Conservation (phyloP, 352 stramenopile genomes). For the Thalassiosira pacifica region DNA sequence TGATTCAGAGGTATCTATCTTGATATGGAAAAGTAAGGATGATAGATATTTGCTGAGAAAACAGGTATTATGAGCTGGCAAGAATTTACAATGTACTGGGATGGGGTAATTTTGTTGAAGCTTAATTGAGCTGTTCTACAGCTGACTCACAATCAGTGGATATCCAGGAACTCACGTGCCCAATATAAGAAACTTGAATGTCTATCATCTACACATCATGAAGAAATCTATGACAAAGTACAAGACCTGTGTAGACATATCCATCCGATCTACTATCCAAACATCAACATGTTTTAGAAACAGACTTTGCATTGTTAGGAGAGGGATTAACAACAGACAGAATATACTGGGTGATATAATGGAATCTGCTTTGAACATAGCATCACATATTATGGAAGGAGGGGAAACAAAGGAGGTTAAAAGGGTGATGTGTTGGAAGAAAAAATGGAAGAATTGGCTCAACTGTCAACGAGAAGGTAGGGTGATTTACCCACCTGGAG, state of each 20-base stretch:
- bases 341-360: not conserved
- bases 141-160: slow-evolving; percentile 29
- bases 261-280: not conserved
- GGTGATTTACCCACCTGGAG: no score
- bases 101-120: slow-evolving; percentile 28
- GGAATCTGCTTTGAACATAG: not conserved
- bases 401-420: not conserved
- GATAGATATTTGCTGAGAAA: not conserved
- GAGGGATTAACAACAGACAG: not conserved
- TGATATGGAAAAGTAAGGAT: not conserved
- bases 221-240: slow-evolving; percentile 12
- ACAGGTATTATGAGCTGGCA: no score
- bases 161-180: slow-evolving; percentile 7
- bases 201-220: not conserved
- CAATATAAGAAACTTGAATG: slow-evolving; percentile 11
- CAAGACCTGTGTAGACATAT: slow-evolving; percentile 7
- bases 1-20: not conserved
- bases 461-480: no score
- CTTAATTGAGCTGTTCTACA: not conserved
- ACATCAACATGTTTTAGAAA: slow-evolving; percentile 4
- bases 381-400: not conserved
- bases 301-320: slow-evolving; percentile 1
- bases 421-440: not conserved
- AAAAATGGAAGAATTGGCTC: not conserved
- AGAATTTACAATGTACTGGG: not conserved